phyloP scores from a whole-genome alignment of 148 eudicot genomes.

The Nepenthes gracilis region DNA sequence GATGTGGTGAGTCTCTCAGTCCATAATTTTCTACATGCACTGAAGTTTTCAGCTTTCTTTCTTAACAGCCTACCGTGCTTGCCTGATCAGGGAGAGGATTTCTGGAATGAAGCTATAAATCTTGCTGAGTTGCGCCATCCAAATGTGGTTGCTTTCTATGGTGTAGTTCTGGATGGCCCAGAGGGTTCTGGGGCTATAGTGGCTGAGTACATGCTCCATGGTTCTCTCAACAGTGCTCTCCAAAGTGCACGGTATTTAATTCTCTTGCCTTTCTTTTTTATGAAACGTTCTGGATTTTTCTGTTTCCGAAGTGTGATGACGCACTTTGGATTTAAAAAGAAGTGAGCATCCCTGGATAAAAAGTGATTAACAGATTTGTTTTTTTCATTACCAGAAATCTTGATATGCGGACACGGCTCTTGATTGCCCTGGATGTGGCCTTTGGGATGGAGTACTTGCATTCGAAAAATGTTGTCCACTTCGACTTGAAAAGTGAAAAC shows the following conservation, averaged over 20 bases:
- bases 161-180: slow-evolving; percentile 94
- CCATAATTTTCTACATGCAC: slow-evolving; percentile 1
- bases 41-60: neutral
- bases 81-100: slow-evolving; percentile 59
- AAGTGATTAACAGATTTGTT: too few relatives aligned
- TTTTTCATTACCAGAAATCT: slow-evolving; percentile 38
- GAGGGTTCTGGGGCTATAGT: slow-evolving; percentile 89
- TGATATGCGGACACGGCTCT: slow-evolving; percentile 73
- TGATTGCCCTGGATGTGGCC: slow-evolving; percentile 94
- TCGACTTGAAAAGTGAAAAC: slow-evolving; percentile 92
- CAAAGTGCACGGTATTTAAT: slow-evolving; percentile 59
- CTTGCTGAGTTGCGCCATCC: slow-evolving; percentile 96
- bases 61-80: neutral
- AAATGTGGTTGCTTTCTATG: slow-evolving; percentile 92
- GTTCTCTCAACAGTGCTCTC: slow-evolving; percentile 81
- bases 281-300: neutral
- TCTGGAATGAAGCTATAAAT: slow-evolving; percentile 96
- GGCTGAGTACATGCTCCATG: slow-evolving; percentile 94
- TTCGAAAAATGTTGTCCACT: slow-evolving; percentile 86
- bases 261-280: neutral
- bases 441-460: slow-evolving; percentile 98
- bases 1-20: slow-evolving; percentile 89
- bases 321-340: too few relatives aligned
- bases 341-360: too few relatives aligned
- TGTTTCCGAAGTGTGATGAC: neutral